phyloP scores from a whole-genome alignment of 257 asterid species.

The Ajuga chamaepitys region DNA sequence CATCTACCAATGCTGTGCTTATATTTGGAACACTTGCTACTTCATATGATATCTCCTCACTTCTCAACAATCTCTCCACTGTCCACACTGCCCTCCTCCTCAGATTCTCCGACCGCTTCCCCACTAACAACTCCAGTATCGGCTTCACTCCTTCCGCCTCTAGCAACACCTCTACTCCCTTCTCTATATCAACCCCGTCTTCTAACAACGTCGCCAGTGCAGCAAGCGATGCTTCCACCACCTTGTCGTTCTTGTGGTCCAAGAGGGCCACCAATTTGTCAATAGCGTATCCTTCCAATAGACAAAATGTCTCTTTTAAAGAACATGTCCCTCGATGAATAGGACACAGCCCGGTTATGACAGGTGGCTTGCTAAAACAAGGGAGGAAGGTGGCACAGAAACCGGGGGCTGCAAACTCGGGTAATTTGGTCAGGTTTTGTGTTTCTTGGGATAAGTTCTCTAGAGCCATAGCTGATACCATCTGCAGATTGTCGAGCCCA shows the following conservation, averaged over 20 bases:
- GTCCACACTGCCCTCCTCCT: slow-evolving; percentile 81
- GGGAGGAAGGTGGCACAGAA: slow-evolving; percentile 58
- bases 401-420: slow-evolving; percentile 61
- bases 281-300: slow-evolving; percentile 78
- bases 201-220: slow-evolving; percentile 76
- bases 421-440: slow-evolving; percentile 55
- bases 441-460: slow-evolving; percentile 81
- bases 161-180: slow-evolving; percentile 59
- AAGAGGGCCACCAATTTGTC: slow-evolving; percentile 68
- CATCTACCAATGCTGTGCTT: slow-evolving; percentile 83
- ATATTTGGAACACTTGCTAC: slow-evolving; percentile 64
- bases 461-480: slow-evolving; percentile 79
- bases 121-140: slow-evolving; percentile 60
- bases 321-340: slow-evolving; percentile 75
- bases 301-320: slow-evolving; percentile 68
- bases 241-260: slow-evolving; percentile 75
- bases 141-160: slow-evolving; percentile 73
- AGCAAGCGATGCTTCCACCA: slow-evolving; percentile 87
- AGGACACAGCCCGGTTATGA: slow-evolving; percentile 55
- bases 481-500: slow-evolving; percentile 83
- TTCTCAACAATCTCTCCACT: slow-evolving; percentile 70
- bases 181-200: slow-evolving; percentile 68
- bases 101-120: slow-evolving; percentile 63
- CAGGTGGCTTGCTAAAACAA: slow-evolving; percentile 57
- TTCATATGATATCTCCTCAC: slow-evolving; percentile 50